Evolutionary conservation across 768 basidiomycete species (phyloP), one percentile per base, ranked within the genome.

Genomic region (Filobasidium wieringae): DNA sequence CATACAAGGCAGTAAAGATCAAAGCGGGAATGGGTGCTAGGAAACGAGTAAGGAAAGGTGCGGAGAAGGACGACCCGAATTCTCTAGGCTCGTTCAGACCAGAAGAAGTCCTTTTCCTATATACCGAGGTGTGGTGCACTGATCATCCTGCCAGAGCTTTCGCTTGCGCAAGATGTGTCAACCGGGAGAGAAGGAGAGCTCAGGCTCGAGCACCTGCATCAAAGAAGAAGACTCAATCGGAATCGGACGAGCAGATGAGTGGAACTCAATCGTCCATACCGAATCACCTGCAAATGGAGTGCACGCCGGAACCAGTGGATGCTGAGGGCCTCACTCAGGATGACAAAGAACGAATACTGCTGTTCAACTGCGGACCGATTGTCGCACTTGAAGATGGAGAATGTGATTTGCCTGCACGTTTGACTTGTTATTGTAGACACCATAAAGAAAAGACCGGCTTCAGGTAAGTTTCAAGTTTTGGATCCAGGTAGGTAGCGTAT

Each of bases 341-440:
- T 60, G 75, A 76, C 59, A 64, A 69, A 17, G 69, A 75, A 66
- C 68, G 75, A 61, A 91, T 99, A 66, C 84, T 99, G 49, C 86
- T 97, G 60, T 99, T 97, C 77, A 97, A 97, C 68, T 93, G 91
- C 63, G 80, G 87, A 0, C 87, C 92, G 63, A 79, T 87, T 40
- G 80, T 96, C 47, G 88, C 91, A 68, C 90, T 97, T 71, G 84
- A 83, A 6, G 78, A 83, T 12, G 95, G 95, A 22, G 86, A 88
- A 19, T 84, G 84, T 26, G 80, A 87, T 19, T 67, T 99, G n/a
- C 93, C 93, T 7, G 82, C 95, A 34, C 82, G 95, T 45, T 88
- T 99, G 60, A 93, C 93, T 7, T 99, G 95, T 75, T 99, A 99
- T 72, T 97, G 95, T 65, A 84, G 93, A 52, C 95, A 97, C 78